phyloP scores from a whole-genome alignment of 2,329 filamentous ascomycete genomes.

The Aspergillus novofumigatus region DNA sequence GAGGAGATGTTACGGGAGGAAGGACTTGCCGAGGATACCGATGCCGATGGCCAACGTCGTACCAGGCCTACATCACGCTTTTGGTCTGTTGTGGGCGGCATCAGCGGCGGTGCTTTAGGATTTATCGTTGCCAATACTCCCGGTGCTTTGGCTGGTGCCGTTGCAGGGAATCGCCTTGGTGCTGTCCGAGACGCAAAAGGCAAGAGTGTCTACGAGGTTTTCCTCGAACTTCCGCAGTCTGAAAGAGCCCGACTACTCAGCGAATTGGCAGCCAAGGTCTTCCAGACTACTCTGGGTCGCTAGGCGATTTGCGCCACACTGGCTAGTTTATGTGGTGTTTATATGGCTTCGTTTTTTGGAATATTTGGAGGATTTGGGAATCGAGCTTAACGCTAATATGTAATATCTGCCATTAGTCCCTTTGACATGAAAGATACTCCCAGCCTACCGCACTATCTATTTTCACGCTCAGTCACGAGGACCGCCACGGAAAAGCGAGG shows the following conservation, averaged over 20 bases:
- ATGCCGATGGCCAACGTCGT: conserved; percentile 43
- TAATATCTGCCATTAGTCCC: background rate
- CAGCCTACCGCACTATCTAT: background rate
- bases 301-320: conserved; percentile 5
- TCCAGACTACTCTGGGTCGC: conserved; percentile 45
- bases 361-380: background rate
- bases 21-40: conserved; percentile 69
- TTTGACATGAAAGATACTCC: background rate
- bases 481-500: background rate
- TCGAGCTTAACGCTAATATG: background rate
- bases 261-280: conserved; percentile 80
- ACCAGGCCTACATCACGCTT: conserved; percentile 64
- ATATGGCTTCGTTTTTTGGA: background rate
- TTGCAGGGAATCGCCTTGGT: conserved; percentile 88
- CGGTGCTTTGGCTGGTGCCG: conserved; percentile 80
- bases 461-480: background rate
- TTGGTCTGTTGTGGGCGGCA: conserved; percentile 79
- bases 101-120: conserved; percentile 84
- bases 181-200: conserved; percentile 83
- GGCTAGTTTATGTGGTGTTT: background rate
- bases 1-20: conserved; percentile 88
- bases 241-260: conserved; percentile 78
- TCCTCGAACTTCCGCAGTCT: conserved; percentile 75
- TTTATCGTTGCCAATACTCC: conserved; percentile 95
- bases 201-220: conserved; percentile 93